Base-by-base conservation (phyloP, 768 basidiomycete genomes). In the Rhizopogon vulgaris region DNA sequence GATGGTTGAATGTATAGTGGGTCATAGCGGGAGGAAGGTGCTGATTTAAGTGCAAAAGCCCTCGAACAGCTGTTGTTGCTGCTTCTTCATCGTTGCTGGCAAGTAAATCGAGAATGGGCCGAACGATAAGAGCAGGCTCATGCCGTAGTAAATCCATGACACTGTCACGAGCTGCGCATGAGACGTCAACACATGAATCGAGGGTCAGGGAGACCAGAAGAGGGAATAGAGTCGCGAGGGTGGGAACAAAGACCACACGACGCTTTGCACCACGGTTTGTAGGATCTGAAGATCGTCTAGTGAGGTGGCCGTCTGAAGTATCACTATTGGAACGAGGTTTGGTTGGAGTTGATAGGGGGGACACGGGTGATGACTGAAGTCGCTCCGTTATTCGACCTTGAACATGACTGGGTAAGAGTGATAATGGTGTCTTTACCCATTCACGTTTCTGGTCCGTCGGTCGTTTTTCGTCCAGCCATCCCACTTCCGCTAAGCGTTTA, bases 111-210 rank as follows among this genome's bases (percentile, higher is more conserved):
- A 88, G 71, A 12, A 82, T 66, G 17, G 84, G 79, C 9, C 86
- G 78, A 11, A 78, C 72, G 27, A 90, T 68, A n/a, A 88, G 70
- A 14, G 73, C 73, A 4, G 87, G 83, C 58, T 91, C 88, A 59
- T 88, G 85, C 18, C 87, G 77, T 80, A 90, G 83, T 42, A 85
- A 65, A 53, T 87, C 83, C 14, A 85, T 57, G 38, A 89, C 60
- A 4, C 78, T 70, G 25, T 73, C 73, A 39, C 82, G 77, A 18
- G 87, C 82, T 3, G 78, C 71, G 27, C 71, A 75, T 10, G 84
- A 77, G 25, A 89, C 74, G 4, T 65, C 59, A 53, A 80, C 70
- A 61, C 82, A 76, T 28, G 68, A 48, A 58, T 87, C 84, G 39
- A 72, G 74, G 4, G 78, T 72, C 55, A 87, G 64, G 0, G 68